Percentiles rank a stretch among this genome's conserved stretches.
Conservation (phyloP, 495 filamentous ascomycete genomes). For the Halenospora varia region DNA sequence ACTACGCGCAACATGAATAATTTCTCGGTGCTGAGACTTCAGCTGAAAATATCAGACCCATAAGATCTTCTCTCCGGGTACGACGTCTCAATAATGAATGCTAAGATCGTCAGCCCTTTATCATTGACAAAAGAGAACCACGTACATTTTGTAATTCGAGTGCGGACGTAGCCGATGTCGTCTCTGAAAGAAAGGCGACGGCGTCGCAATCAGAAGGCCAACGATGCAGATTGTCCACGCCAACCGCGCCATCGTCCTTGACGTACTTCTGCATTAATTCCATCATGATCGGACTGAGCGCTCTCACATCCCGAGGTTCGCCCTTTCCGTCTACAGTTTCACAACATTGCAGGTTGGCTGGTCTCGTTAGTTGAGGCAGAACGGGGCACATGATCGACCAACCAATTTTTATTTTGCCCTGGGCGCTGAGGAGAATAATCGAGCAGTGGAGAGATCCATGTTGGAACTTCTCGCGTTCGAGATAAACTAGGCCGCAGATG, state of each 20-base stretch:
- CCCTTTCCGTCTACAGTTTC: background rate
- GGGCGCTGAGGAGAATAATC: conserved; percentile 22
- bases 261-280: conserved; percentile 36
- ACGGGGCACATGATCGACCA: no score
- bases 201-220: conserved; percentile 29
- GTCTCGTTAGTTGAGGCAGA: no score
- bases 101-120: no score
- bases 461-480: conserved; percentile 18
- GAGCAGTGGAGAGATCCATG: conserved; percentile 23
- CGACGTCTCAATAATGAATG: no score
- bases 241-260: conserved; percentile 32
- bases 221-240: conserved; percentile 30
- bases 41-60: no score
- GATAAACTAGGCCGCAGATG: conserved; percentile 19
- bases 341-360: conserved; percentile 10
- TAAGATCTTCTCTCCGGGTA: no score
- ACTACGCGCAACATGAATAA: no score
- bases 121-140: no score
- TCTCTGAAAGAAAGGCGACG: conserved; percentile 26
- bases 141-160: conserved; percentile 19
- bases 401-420: conserved; percentile 14
- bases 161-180: conserved; percentile 21
- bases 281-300: conserved; percentile 26
- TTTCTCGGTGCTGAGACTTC: no score
- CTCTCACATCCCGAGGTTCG: conserved; percentile 16